Base-by-base conservation (phyloP, 345 rosid species). In the Rhizophora mangle region DNA sequence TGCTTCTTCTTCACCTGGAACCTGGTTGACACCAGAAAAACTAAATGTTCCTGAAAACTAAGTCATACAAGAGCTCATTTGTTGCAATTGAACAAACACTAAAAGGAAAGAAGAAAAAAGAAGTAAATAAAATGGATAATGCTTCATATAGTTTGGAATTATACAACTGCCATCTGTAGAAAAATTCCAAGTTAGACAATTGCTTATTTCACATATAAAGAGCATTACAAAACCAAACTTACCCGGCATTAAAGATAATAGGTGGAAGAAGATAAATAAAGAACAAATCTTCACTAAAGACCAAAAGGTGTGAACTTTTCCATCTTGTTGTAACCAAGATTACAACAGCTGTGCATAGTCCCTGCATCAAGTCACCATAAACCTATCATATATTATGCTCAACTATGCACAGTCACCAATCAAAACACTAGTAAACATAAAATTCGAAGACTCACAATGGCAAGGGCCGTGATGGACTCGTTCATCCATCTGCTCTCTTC, bases 1-100 rank as follows among this genome's bases (percentile, higher is more conserved):
- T 90, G 97, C 84, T 95, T 95, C 89, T 95, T 95, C 87, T 95
- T 95, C 81, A 95, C 97, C 75, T 95, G 99, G 81, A 95, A 95
- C 79, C 99, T 95, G 84, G 15, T 18, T 43, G 22, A 8, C 15
- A 31, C 22, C 39, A 0, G 29, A 70, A 10, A n/a, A 46, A 27
- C 37, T 5, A 60, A 2, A 27, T 6, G 21, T 10, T n/a, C 13
- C 29, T 10, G 37, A 18, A 7, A 32, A 16, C 27, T 16, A 29
- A 63, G 13, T 1, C 52, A n/a, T n/a, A 47, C 21, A 22, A 43
- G 16, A 24, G 49, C 49, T 43, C 31, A 21, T 56, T 56, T 56
- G 13, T 27, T 24, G 26, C 31, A 27, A 56, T 56, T 4, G 31
- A 24, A 27, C 10, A 8, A 9, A 56, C 13, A 55, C 8, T 16